These are phyloP conservation scores for Lichtheimia ramosa DNA, from an alignment of 371 early-diverging fungal genomes.

Conservation along the genomic window DNA sequence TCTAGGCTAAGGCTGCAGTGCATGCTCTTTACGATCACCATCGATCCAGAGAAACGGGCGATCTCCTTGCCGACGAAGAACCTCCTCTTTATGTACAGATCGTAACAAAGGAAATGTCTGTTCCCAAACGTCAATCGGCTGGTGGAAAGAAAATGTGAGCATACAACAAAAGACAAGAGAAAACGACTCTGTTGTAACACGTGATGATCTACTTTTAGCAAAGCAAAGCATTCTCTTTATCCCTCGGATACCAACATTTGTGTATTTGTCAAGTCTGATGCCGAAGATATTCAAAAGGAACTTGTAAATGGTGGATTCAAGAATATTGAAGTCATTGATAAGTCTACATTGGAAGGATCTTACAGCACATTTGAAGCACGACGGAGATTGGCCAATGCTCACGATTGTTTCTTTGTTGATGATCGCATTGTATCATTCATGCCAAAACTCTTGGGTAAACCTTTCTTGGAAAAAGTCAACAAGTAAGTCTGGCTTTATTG, in stretches of 20 bases:
- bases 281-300: not conserved
- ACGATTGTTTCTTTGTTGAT: not conserved
- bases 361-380: not conserved
- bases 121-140: no score
- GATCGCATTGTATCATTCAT: conserved; percentile 1
- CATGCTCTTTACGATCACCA: no score
- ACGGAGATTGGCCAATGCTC: not conserved
- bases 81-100: no score
- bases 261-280: not conserved
- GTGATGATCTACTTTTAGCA: not conserved
- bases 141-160: conserved; percentile 1
- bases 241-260: not conserved
- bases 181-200: no score
- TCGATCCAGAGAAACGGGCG: no score
- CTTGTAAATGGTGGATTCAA: not conserved
- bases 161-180: not conserved
- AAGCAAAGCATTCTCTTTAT: not conserved
- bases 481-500: not conserved
- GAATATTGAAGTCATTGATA: not conserved
- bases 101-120: no score
- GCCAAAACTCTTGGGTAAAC: not conserved
- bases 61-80: no score
- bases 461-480: not conserved
- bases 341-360: not conserved
- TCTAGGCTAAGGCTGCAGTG: no score